Percentiles rank a stretch among this genome's conserved stretches.
These are phyloP conservation scores for Paraphoma chrysanthemicola DNA, from an alignment of 2,329 filamentous ascomycete species.

Conservation along the genomic window DNA sequence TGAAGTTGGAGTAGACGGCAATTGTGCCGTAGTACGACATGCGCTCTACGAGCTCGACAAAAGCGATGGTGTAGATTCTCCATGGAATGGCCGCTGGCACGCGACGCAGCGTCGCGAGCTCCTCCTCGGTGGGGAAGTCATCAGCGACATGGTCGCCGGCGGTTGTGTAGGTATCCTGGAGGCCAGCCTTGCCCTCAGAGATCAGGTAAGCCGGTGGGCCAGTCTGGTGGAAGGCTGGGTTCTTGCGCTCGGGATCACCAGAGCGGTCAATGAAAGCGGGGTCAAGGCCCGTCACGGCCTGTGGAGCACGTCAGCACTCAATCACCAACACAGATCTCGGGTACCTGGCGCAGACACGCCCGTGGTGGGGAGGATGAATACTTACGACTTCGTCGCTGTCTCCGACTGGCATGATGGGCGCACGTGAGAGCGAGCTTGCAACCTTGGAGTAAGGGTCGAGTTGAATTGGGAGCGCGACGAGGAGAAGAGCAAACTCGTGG, in stretches of 20 bases:
- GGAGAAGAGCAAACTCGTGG: conserved; percentile 18
- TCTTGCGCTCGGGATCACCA: conserved; percentile 43
- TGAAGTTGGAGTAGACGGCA: conserved; percentile 49
- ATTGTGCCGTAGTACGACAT: conserved; percentile 49
- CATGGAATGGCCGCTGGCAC: conserved; percentile 44
- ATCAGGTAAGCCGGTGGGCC: conserved; percentile 37
- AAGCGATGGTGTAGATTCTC: conserved; percentile 44
- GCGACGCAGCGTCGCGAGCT: conserved; percentile 44
- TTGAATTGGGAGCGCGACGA: conserved; percentile 13
- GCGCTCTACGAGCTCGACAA: conserved; percentile 48
- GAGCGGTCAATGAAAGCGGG: conserved; percentile 42
- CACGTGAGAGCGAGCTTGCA: neutral
- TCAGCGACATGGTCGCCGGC: conserved; percentile 16
- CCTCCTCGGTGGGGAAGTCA: conserved; percentile 42
- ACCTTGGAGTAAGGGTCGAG: conserved; percentile 1
- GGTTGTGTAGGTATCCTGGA: conserved; percentile 35
- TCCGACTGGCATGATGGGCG: conserved; percentile 35
- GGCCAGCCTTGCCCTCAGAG: conserved; percentile 47
- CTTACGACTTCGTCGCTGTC: conserved; percentile 35
- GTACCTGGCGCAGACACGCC: neutral
- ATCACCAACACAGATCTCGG: neutral
- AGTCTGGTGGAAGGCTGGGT: conserved; percentile 31
- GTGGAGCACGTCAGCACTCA: conserved; percentile 15
- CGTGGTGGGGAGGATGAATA: neutral
- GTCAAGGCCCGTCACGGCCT: conserved; percentile 41